Evolutionary conservation across 495 filamentous ascomycete genomes (phyloP).

Genomic region (Lophium mytilinum): DNA sequence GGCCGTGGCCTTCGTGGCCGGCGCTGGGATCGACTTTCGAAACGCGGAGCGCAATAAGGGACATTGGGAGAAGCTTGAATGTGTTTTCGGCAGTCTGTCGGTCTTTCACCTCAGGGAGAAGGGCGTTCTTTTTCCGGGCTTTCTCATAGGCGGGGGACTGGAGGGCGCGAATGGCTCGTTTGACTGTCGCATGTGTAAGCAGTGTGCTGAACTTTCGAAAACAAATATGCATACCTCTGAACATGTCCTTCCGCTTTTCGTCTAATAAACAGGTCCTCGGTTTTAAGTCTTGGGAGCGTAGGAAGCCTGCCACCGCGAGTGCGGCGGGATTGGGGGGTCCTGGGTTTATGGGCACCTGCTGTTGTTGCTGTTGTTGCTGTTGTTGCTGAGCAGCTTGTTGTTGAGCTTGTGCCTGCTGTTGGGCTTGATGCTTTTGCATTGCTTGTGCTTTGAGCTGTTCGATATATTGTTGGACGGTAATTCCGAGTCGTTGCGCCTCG

Average conservation of each 20-base stretch:
- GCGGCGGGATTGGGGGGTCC: constrained; percentile 81
- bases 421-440: constrained; percentile 44
- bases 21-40: constrained; percentile 67
- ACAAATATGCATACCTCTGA: constrained; percentile 56
- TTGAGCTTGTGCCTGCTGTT: constrained; percentile 35
- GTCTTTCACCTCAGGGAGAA: constrained; percentile 80
- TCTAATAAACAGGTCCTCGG: constrained; percentile 85
- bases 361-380: constrained; percentile 37
- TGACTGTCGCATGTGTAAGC: constrained; percentile 51
- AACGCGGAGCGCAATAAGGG: constrained; percentile 89
- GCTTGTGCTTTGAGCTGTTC: constrained; percentile 49
- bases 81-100: constrained; percentile 78
- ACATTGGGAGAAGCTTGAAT: constrained; percentile 92
- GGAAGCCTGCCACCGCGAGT: constrained; percentile 81
- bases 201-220: too few relatives aligned
- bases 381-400: constrained; percentile 39
- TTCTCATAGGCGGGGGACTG: constrained; percentile 81
- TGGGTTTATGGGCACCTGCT: constrained; percentile 53
- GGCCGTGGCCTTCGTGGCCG: constrained; percentile 65
- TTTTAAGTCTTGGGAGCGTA: constrained; percentile 80
- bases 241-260: constrained; percentile 96
- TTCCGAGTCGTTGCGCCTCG: constrained; percentile 55
- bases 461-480: constrained; percentile 58
- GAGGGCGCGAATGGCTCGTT: constrained; percentile 90
- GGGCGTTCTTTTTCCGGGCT: constrained; percentile 79